A percentile compares a stretch with the other conserved stretches of the same genome.
Conservation (phyloP, 352 stramenopile species). For the Thraustotheca clavata region DNA sequence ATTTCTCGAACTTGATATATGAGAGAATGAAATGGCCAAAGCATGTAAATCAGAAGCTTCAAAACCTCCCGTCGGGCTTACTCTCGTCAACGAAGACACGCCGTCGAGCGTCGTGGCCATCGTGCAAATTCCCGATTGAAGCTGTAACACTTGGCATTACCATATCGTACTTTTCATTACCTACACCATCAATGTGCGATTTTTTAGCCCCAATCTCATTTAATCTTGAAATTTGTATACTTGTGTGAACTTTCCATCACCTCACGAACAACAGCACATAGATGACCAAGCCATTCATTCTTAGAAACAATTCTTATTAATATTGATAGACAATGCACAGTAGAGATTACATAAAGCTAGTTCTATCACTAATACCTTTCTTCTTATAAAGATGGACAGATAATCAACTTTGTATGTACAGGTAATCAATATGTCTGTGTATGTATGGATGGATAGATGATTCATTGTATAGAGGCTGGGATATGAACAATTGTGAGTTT, state of each 20-base stretch:
- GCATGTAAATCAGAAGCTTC: constrained; percentile 5
- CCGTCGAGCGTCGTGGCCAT: too few relatives aligned
- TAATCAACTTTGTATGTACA: not conserved
- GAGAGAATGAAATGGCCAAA: not conserved
- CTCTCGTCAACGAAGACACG: too few relatives aligned
- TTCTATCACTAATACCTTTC: not conserved
- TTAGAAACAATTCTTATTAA: not conserved
- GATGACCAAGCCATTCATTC: not conserved
- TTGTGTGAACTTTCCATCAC: not conserved
- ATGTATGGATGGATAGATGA: not conserved
- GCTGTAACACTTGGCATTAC: too few relatives aligned
- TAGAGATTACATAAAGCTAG: not conserved
- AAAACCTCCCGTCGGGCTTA: not conserved
- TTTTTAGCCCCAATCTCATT: too few relatives aligned
- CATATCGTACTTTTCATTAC: too few relatives aligned
- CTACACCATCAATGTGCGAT: too few relatives aligned
- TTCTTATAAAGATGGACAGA: not conserved
- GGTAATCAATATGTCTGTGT: not conserved
- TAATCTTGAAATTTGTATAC: not conserved
- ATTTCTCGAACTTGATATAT: not conserved
- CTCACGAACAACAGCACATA: not conserved
- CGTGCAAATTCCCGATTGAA: too few relatives aligned
- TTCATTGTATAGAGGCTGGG: not conserved
- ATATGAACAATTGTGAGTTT: not conserved
- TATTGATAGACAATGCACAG: not conserved